These are phyloP conservation scores for Phytophthora cactorum DNA, from an alignment of 352 stramenopile species.

Conservation along the genomic window DNA sequence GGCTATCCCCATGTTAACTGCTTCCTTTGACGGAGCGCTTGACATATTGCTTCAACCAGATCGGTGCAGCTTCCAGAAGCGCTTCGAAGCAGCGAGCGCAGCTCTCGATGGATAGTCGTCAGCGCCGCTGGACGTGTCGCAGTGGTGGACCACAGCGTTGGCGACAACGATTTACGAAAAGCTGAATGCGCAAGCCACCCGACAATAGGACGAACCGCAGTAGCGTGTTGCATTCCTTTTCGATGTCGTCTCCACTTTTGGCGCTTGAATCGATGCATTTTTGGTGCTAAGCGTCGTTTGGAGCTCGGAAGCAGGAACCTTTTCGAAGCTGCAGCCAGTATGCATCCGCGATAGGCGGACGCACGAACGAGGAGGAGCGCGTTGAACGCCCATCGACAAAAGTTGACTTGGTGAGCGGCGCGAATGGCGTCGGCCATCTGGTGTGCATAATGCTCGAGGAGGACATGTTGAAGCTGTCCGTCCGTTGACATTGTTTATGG, in stretches of 20 bases:
- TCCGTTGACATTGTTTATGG: constrained; percentile 22
- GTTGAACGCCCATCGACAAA: constrained; percentile 15
- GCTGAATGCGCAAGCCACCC: constrained; percentile 10
- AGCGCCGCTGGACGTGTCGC: constrained; percentile 1
- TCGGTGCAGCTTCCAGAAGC: constrained; percentile 10
- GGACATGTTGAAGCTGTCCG: constrained; percentile 12
- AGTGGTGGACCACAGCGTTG: constrained; percentile 17
- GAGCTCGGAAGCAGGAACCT: constrained; percentile 9
- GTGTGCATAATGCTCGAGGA: background rate
- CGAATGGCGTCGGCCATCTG: constrained; percentile 20
- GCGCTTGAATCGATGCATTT: background rate
- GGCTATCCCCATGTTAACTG: constrained; percentile 23
- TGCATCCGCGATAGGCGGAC: constrained; percentile 29
- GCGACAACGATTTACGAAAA: constrained; percentile 11
- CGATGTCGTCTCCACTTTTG: background rate
- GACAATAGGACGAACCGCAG: constrained; percentile 17
- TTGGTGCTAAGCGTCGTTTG: background rate
- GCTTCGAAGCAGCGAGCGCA: constrained; percentile 4
- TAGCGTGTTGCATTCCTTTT: constrained; percentile 2
- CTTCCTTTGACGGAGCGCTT: constrained; percentile 7
- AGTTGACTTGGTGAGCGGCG: constrained; percentile 8
- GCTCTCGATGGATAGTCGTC: constrained; percentile 11
- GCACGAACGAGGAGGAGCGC: constrained; percentile 27
- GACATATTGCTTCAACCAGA: constrained; percentile 11
- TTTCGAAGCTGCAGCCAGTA: constrained; percentile 11